Evolutionary conservation across 768 basidiomycete species (phyloP), one percentile per base, ranked within the genome.

Genomic region (Obba rivulosa): DNA sequence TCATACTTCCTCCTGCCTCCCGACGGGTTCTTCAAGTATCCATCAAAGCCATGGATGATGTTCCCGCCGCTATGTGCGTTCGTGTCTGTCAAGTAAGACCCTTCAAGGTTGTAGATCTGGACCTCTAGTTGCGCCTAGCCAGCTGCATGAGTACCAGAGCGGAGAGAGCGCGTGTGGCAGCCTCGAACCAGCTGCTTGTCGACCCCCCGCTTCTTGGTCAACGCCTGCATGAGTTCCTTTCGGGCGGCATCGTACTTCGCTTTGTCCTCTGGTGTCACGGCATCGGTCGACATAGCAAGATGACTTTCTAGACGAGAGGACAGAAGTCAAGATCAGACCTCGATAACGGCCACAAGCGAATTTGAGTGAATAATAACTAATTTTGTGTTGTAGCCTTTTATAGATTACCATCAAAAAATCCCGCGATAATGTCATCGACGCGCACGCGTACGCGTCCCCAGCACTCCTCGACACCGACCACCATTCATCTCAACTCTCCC

Each of bases 31-130:
- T 92, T 92, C 49, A 92, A 77, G 61, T 91, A 92, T 36, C 83
- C 81, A 46, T 92, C 90, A 54, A 92, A 92, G 3, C 90, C 90
- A 57, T 85, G 85, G 34, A 92, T 85, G 45, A 92, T 91, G 56
- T 92, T 92, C 24, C 90, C 90, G 16, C 89, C 87, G 57, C 80
- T 83, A 52, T 85, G 83, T 0, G 73, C 71, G 1, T 83, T 79
- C 0, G 90, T 91, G 45, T 92, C 90, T 7, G 80, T 78, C 31
- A 92, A 71, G 64, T 92, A 92, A 3, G 75, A 67, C 8, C 78
- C 79, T 63, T 92, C 90, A 22, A 87, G 72, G 52, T 79, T 82
- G 67, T 87, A 87, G 56, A 92, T 86, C 57, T 87, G 80, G 23
- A 80, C 71, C 67, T 92, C 90, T 49, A 87, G 72, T 57, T 83